Percentiles rank a stretch among this genome's conserved stretches.
Conservation (phyloP, 73 alveolate genomes). For the Uronychia setigera region DNA sequence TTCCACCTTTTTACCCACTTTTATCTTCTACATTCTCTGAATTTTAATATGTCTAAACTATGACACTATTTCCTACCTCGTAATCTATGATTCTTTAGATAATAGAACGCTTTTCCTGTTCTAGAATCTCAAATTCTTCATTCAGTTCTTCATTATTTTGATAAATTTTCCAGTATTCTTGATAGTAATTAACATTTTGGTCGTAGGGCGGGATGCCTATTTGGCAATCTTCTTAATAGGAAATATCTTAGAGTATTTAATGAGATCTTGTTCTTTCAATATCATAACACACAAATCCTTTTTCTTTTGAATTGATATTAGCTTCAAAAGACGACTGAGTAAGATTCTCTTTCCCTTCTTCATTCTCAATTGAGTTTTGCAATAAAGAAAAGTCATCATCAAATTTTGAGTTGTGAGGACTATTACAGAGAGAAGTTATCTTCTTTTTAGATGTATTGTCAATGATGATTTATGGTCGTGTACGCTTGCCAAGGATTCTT, state of each 20-base stretch:
- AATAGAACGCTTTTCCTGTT: not conserved
- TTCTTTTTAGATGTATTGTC: not conserved
- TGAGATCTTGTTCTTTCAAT: not conserved
- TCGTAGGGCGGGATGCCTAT: constrained; percentile 17
- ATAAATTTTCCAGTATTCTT: constrained; percentile 29
- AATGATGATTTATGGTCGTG: not conserved
- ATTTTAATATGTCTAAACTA: not conserved
- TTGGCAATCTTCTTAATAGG: not conserved
- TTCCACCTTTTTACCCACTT: constrained; percentile 18
- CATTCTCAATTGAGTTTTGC: not conserved
- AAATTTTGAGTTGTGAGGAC: not conserved
- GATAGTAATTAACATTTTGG: constrained; percentile 8
- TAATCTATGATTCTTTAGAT: not conserved
- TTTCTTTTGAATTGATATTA: no score
- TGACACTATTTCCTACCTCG: not conserved
- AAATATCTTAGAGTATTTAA: not conserved
- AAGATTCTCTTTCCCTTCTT: not conserved
- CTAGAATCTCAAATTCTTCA: not conserved
- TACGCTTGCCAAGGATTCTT: not conserved
- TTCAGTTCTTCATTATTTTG: not conserved
- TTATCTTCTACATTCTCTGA: not conserved
- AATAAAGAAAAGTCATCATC: not conserved
- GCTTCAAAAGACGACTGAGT: not conserved
- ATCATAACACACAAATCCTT: not conserved
- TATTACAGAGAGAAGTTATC: not conserved